These are phyloP conservation scores for Debaryomycetaceae sp. DNA, from an alignment of 1,139 yeast species.

Conservation along the genomic window DNA sequence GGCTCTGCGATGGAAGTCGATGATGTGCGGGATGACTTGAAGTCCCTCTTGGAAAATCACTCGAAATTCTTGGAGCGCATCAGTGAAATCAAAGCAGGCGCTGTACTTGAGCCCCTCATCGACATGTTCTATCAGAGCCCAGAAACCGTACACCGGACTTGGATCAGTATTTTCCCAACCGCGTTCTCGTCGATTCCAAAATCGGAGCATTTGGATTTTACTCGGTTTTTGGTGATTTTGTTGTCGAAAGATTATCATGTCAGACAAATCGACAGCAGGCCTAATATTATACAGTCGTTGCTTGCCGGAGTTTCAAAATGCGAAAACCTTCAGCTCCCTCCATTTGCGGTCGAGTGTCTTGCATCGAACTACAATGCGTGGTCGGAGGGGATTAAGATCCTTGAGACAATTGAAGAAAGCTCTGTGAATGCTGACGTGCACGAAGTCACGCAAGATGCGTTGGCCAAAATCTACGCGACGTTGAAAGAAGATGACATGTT, in stretches of 20 bases:
- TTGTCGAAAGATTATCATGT: conserved; percentile 86
- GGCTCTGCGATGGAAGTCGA: conserved; percentile 7
- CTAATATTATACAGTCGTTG: conserved; percentile 79
- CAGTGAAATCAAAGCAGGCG: conserved; percentile 41
- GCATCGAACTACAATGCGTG: conserved; percentile 86
- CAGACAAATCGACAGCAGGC: conserved; percentile 76
- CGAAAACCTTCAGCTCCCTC: conserved; percentile 74
- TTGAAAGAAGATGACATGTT: conserved; percentile 94
- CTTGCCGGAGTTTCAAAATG: conserved; percentile 73
- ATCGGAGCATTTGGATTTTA: conserved; percentile 74
- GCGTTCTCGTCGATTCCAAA: conserved; percentile 65
- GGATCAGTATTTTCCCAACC: conserved; percentile 77
- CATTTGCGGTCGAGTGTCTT: conserved; percentile 82
- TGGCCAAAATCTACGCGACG: conserved; percentile 79
- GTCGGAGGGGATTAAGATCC: conserved; percentile 76
- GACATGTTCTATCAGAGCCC: conserved; percentile 80
- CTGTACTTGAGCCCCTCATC: conserved; percentile 57
- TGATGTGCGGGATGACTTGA: conserved; percentile 7
- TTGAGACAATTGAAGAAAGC: conserved; percentile 65
- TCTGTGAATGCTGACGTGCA: conserved; percentile 68
- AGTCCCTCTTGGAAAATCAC: conserved; percentile 39
- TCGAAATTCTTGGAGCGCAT: conserved; percentile 35
- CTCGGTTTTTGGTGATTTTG: conserved; percentile 66
- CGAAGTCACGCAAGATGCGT: conserved; percentile 84
- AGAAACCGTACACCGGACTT: conserved; percentile 69